Base-by-base conservation (phyloP, 305 asterid species). In the Galium porrigens region DNA sequence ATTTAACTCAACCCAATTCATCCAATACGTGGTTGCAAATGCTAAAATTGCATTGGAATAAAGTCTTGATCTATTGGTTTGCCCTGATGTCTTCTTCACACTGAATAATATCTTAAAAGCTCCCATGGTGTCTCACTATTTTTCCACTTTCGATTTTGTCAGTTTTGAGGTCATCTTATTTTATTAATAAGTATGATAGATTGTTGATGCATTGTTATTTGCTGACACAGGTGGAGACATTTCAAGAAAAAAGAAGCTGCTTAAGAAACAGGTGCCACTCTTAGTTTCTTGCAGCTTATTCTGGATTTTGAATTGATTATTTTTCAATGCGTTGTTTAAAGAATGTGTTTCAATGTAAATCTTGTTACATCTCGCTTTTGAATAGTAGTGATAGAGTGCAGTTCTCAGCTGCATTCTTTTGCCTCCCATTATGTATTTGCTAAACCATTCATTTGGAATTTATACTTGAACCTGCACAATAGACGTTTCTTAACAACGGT, bases 241-340 rank as follows among this genome's bases (percentile, higher is more conserved):
- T 76, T 46, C 95, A 2, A 81, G 99, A 66, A 94, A 94, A 78
- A 94, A 94, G 90, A 94, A 94, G 81, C 78, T 94, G 83, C 89
- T 94, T 66, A 78, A 68, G 58, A 94, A 94, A 82, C 97, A 92
- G 97, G 97, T 89, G 49, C 65, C 8, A 18, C 54, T 70, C 51
- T 58, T 53, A 1, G 17, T 56, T 44, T 53, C 46, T 51, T 12
- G 11, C 37, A 1, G 48, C 22, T 30, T 25, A 15, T 49, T 27
- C 10, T 12, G 6, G 58, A 12, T 17, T 11, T 57, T 44, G n/a
- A 12, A 12, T 46, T 18, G 29, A 41, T 17, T 68, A 17, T 67
- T 3, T 22, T 25, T 33, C 27, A 27, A 18, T 5, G 6, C 8
- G 18, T 22, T 22, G 41, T 25, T 7, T 32, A 22, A 14, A 11